Evolutionary conservation across 306 rosid species (phyloP), one percentile per base, ranked within the genome.

Genomic region (Ochetophila trinervis): DNA sequence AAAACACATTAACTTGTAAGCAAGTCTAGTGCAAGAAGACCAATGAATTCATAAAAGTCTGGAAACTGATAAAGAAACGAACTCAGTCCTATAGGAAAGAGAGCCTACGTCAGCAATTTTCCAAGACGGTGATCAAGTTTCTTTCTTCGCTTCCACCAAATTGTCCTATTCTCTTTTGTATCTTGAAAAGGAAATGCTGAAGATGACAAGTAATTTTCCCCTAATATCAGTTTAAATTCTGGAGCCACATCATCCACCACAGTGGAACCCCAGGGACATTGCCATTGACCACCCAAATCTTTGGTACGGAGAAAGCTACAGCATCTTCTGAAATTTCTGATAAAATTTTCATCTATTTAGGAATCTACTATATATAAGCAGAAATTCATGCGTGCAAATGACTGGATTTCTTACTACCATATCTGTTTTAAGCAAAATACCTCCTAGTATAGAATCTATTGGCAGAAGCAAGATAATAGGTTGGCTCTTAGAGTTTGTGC

Each of bases 181-280:
- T 87, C 91, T 67, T 87, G 89, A 21, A 47, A 50, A 35, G 74
- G 78, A 57, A 73, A 65, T 42, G 8, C 19, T 68, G 89, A 78
- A 65, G 84, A 69, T 15, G 98, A 82, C 49, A 74, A 44, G 76
- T 80, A 83, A 69, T 86, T 87, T 53, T 83, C 94, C 74, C 86
- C 80, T 83, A 93, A 80, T 70, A 93, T 87, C 77, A 57, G 64
- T 86, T 76, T 87, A 68, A 87, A 93, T 61, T 77, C 86, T 51
- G 97, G 98, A 67, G 86, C 98, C 53, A 89, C 77, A 68, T 84
- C 84, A 82, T 93, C 96, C 57, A 93, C 82, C 57, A 80, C 76
- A 24, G 98, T 65, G 57, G 65, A 84, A 70, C 91, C 93, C 98
- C 98, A 93, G 21, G 98, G 97, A 48, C 98, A 93, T 52, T 50